Conservation (phyloP, 345 rosid genomes). For the Citrus medica region DNA sequence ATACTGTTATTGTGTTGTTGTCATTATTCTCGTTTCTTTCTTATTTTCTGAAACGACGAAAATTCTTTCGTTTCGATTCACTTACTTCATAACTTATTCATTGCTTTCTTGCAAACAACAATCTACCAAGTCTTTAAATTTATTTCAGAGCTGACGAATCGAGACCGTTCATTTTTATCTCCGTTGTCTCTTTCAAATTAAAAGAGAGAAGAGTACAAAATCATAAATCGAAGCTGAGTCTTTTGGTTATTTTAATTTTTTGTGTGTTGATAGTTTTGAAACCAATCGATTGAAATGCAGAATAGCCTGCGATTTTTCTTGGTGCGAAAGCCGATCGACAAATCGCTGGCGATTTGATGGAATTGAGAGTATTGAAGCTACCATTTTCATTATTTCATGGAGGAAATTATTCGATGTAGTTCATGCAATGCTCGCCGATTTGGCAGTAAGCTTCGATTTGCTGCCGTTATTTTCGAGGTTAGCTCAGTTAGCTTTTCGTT, state of each 20-base stretch:
- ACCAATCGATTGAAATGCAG: conserved; percentile 33
- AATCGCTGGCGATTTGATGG: conserved; percentile 52
- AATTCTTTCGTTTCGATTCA: not conserved
- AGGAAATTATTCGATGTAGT: conserved; percentile 37
- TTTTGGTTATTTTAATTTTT: not conserved
- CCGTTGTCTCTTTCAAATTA: too few relatives aligned
- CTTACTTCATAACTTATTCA: not conserved
- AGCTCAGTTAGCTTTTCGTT: conserved; percentile 23
- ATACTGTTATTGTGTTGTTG: conserved; percentile 1
- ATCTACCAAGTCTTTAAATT: not conserved
- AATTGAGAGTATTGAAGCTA: conserved; percentile 32
- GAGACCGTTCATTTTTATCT: not conserved
- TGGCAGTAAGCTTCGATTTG: conserved; percentile 48
- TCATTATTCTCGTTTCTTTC: not conserved
- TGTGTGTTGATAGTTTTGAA: not conserved
- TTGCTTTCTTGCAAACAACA: not conserved
- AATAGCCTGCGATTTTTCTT: conserved; percentile 23
- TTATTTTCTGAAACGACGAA: not conserved
- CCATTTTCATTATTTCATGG: conserved; percentile 59
- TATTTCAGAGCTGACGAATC: not conserved
- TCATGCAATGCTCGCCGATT: conserved; percentile 30
- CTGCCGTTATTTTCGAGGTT: conserved; percentile 49
- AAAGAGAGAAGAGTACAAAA: not conserved
- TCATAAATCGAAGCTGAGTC: not conserved
- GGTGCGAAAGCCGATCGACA: conserved; percentile 27